Evolutionary conservation across 106 monocot genomes (phyloP), one percentile per base, ranked within the genome.

Genomic region (Hemerocallis citrina): DNA sequence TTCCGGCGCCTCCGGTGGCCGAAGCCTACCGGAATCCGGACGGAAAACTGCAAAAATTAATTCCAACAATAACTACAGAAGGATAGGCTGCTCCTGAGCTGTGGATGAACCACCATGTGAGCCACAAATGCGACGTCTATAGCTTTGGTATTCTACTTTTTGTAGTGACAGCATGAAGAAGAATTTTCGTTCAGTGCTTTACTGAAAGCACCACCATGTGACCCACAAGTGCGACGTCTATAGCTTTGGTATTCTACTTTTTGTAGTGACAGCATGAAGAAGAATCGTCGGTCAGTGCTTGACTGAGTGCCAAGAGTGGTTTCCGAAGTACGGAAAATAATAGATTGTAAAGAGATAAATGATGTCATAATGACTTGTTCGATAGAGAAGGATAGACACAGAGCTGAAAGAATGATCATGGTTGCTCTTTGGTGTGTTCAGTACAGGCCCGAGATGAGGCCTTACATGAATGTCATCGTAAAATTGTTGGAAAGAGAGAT

Each of bases 181-280:
- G 32, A 69, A 70, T 64, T 42, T 17, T 64, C 1, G 50, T 39
- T 0, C 21, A 48, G 31, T 12, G 17, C 2, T n/a, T n/a, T n/a
- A n/a, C n/a, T 63, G 41, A 29, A 57, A 50, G 40, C 69, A 69
- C 1, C 42, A 40, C n/a, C 64, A 46, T 0, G 57, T 64, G 31
- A 76, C 75, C 6, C 58, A 69, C n/a, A 76, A 76, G 33, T 76
- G 75, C 32, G 69, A 76, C 20, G 75, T 69, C 29, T 76, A 68
- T 30, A 73, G 65, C 58, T 73, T 48, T 19, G 65, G 65, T 6
- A 73, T 73, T 57, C 37, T 65, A 0, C 24, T 69, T 49, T 69
- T 69, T 34, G 69, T 69, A 64, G 41, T 76, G 1, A 15, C 65
- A 2, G 69, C 69, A 41, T 36, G 75, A 30, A 64, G 75, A 49